A percentile compares a stretch with the other conserved stretches of the same genome.
These are phyloP conservation scores for Ulota crispa DNA, from an alignment of 225 moss, liverwort and hornwort genomes.

Conservation along the genomic window DNA sequence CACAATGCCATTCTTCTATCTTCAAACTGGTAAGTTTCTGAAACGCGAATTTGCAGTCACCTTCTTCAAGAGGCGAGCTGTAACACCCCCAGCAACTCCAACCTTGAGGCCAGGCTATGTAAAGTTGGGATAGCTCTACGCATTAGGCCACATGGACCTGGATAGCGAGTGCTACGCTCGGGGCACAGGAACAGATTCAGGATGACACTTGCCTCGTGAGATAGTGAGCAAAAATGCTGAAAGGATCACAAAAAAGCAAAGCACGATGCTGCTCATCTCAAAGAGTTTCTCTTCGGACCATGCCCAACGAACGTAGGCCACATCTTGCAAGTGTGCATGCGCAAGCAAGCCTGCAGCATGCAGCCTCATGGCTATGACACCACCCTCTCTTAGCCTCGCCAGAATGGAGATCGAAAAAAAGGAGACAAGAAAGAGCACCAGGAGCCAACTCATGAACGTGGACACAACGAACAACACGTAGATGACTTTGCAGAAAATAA, in stretches of 20 bases:
- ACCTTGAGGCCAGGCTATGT: background rate
- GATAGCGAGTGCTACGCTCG: background rate
- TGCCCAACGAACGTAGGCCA: conserved; percentile 32
- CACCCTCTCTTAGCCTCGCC: conserved; percentile 29
- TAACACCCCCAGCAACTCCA: background rate
- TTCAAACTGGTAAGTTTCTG: background rate
- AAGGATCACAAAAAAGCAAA: conserved; percentile 28
- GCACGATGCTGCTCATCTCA: conserved; percentile 35
- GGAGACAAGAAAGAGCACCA: conserved; percentile 29
- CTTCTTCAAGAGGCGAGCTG: background rate
- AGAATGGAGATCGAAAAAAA: conserved; percentile 36
- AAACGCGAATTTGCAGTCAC: background rate
- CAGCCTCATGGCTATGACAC: conserved; percentile 12
- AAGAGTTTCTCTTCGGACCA: conserved; percentile 37
- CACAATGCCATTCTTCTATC: background rate
- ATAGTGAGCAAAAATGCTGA: conserved; percentile 24
- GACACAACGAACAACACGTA: conserved; percentile 24
- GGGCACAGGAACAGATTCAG: conserved; percentile 23
- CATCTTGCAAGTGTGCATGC: conserved; percentile 25
- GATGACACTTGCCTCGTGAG: conserved; percentile 27
- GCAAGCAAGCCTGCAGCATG: conserved; percentile 29
- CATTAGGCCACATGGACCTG: background rate
- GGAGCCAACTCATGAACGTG: conserved; percentile 17
- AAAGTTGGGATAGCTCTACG: background rate
- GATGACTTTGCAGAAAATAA: conserved; percentile 19